These are phyloP conservation scores for Hygrophorus pudorinus DNA, from an alignment of 768 basidiomycete genomes.

Conservation along the genomic window DNA sequence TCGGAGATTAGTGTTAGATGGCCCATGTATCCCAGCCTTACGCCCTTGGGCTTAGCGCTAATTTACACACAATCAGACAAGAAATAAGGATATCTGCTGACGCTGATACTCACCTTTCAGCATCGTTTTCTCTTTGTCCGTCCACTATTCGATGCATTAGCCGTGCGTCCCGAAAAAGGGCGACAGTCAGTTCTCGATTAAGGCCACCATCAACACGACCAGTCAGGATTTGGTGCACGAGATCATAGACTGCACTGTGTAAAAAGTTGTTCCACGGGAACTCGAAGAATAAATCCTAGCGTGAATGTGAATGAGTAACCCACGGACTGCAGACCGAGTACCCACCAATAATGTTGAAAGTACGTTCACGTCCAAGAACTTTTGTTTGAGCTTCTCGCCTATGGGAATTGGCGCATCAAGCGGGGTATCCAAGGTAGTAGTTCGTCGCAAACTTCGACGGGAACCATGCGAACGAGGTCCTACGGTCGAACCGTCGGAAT, in stretches of 20 bases:
- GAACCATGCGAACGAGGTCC: conserved; percentile 34
- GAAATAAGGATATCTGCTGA: neutral
- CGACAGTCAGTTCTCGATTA: conserved; percentile 76
- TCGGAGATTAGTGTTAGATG: conserved; percentile 93
- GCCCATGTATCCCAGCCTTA: conserved; percentile 92
- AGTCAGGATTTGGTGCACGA: conserved; percentile 90
- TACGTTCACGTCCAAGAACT: conserved; percentile 67
- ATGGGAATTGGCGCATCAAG: conserved; percentile 36
- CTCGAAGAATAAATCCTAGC: conserved; percentile 87
- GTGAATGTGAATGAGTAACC: neutral
- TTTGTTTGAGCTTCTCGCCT: conserved; percentile 74
- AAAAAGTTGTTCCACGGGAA: conserved; percentile 98
- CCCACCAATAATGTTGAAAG: conserved; percentile 70
- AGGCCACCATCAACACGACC: conserved; percentile 74
- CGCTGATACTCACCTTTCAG: conserved; percentile 44
- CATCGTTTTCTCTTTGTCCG: conserved; percentile 73
- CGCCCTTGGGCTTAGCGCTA: conserved; percentile 64
- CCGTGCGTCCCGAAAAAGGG: conserved; percentile 78
- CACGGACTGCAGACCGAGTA: conserved; percentile 13
- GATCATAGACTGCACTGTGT: conserved; percentile 92
- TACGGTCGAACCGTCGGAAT: conserved; percentile 18
- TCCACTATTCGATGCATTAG: conserved; percentile 83
- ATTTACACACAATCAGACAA: neutral
- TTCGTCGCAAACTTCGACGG: conserved; percentile 45
- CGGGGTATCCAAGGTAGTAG: conserved; percentile 22